Evolutionary conservation across 805 yeast species (phyloP).

Genomic region (Metschnikowia gelsemii): DNA sequence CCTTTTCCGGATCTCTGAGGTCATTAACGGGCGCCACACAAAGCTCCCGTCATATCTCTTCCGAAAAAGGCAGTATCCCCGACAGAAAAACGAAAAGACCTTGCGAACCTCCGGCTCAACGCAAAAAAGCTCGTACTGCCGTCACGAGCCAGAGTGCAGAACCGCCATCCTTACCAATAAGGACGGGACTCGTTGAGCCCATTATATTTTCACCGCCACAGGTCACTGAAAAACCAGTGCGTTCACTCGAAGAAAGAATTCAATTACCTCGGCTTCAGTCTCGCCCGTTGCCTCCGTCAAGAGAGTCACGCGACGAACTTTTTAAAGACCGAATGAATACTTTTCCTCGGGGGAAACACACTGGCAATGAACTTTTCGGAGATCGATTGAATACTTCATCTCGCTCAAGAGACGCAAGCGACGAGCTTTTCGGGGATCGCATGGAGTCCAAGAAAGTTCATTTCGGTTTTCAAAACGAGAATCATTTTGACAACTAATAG

Average conservation of each 20-base stretch:
- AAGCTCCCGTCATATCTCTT: too few species aligned
- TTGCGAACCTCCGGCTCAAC: background rate
- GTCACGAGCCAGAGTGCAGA: too few species aligned
- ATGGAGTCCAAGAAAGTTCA: conserved; percentile 5
- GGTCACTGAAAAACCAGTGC: background rate
- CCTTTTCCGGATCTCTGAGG: background rate
- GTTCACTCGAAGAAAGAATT: conserved; percentile 4
- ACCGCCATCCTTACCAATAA: too few species aligned
- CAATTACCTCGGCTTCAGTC: background rate
- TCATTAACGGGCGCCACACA: too few species aligned
- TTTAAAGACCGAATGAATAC: conserved; percentile 1
- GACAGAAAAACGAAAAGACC: conserved; percentile 1
- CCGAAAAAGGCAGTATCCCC: background rate
- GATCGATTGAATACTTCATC: too few species aligned
- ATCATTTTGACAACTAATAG: background rate
- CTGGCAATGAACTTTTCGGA: too few species aligned
- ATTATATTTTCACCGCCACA: background rate
- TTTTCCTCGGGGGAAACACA: too few species aligned
- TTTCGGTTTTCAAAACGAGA: background rate
- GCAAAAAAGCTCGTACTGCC: background rate
- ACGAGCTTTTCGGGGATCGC: conserved; percentile 4
- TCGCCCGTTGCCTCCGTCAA: background rate
- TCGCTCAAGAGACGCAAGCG: conserved; percentile 1
- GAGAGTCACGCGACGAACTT: conserved; percentile 2
- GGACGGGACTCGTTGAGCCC: background rate